These are phyloP conservation scores for Trypanosoma vivax DNA, from an alignment of 208 protist species.

Conservation along the genomic window DNA sequence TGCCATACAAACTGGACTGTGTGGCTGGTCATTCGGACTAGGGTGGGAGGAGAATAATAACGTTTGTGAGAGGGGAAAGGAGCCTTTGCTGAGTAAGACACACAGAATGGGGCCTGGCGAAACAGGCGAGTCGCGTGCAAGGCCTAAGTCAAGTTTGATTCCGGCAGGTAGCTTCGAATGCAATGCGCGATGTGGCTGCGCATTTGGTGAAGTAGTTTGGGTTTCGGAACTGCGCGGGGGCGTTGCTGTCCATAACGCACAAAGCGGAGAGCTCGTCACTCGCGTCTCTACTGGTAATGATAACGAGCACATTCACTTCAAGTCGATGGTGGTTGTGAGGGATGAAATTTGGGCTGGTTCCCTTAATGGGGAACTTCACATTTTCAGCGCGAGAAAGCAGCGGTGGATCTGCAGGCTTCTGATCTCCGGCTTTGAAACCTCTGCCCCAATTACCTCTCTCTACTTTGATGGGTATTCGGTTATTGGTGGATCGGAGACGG, in stretches of 20 bases:
- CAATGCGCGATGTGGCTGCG: slow-evolving; percentile 46
- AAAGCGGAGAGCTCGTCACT: slow-evolving; percentile 11
- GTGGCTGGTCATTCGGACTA: not conserved
- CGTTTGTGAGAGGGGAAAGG: not conserved
- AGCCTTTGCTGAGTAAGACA: not conserved
- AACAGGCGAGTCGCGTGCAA: not conserved
- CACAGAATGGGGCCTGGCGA: not conserved
- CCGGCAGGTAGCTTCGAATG: slow-evolving; percentile 12
- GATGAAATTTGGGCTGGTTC: slow-evolving; percentile 61
- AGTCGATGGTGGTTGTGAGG: slow-evolving; percentile 32
- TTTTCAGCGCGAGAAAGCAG: slow-evolving; percentile 18
- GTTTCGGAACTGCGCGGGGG: slow-evolving; percentile 48
- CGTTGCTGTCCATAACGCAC: slow-evolving; percentile 35
- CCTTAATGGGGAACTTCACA: slow-evolving; percentile 34
- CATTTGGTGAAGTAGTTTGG: slow-evolving; percentile 61
- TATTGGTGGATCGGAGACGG: slow-evolving; percentile 34
- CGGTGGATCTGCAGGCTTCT: slow-evolving; percentile 12
- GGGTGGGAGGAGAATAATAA: not conserved
- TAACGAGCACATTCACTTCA: slow-evolving; percentile 21
- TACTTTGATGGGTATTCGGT: slow-evolving; percentile 53
- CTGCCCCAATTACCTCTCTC: slow-evolving; percentile 33
- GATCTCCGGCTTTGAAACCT: slow-evolving; percentile 27
- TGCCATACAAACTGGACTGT: too few relatives aligned
- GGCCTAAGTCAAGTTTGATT: not conserved
- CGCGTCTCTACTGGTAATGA: slow-evolving; percentile 22